Conservation (phyloP, 2,329 filamentous ascomycete genomes). For the Penicillium hesseltinei region DNA sequence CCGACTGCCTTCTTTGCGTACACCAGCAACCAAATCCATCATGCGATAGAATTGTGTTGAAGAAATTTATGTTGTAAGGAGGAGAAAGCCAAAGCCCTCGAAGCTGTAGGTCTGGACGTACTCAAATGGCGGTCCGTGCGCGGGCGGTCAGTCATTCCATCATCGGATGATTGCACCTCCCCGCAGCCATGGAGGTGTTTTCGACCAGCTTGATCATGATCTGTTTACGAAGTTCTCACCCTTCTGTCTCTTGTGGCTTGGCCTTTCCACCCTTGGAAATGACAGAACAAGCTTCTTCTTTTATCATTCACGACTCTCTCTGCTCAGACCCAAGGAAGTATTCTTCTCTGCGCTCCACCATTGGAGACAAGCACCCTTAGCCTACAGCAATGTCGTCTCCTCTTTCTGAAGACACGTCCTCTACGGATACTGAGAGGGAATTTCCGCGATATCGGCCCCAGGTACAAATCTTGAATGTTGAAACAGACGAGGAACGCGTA, state of each 20-base stretch:
- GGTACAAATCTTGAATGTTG: slow-evolving; percentile 32
- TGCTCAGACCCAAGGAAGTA: slow-evolving; percentile 4
- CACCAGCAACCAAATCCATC: slow-evolving; percentile 92
- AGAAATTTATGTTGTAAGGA: background rate
- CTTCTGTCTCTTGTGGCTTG: background rate
- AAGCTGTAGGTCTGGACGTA: background rate
- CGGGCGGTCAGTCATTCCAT: slow-evolving; percentile 14
- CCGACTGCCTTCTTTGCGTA: slow-evolving; percentile 84
- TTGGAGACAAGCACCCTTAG: slow-evolving; percentile 8
- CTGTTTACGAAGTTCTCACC: slow-evolving; percentile 2
- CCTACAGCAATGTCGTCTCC: slow-evolving; percentile 24
- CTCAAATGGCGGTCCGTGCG: background rate
- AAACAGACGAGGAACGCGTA: slow-evolving; percentile 35
- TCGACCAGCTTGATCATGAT: slow-evolving; percentile 18
- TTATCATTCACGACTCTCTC: background rate
- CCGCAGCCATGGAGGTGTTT: slow-evolving; percentile 8
- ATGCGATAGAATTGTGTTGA: slow-evolving; percentile 9
- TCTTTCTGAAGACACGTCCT: slow-evolving; percentile 4
- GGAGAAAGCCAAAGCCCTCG: background rate
- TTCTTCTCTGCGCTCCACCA: slow-evolving; percentile 1
- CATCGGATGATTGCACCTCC: slow-evolving; percentile 18
- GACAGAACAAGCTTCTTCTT: slow-evolving; percentile 11
- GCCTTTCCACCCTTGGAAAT: slow-evolving; percentile 14
- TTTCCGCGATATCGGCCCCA: slow-evolving; percentile 18
- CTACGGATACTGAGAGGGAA: background rate